Base-by-base conservation (phyloP, 192 early-diverging fungal genomes). In the Chytriomyces hyalinus region DNA sequence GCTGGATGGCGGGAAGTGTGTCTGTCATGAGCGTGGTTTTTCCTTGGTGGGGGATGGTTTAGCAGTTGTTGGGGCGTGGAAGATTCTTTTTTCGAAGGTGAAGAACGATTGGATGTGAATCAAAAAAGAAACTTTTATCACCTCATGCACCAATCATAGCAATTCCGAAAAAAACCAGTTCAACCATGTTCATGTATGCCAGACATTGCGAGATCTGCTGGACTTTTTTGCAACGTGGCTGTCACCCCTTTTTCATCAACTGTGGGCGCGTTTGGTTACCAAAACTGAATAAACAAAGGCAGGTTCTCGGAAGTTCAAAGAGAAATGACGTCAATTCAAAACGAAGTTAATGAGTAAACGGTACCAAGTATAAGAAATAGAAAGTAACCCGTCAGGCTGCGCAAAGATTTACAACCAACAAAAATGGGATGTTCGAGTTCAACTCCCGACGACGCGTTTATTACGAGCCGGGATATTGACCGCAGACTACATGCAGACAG, bases 401-500 rank as follows among this genome's bases (percentile, higher is more conserved):
- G 36, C 36, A 36, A 36, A 36, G 36, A 36, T 36, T 36, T 36
- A 36, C 36, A 36, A 36, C 36, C 36, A 36, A 36, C 36, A 36
- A 36, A 36, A 36, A 36, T 36, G 36, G 36, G 36, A 36, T 36
- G 17, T 22, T 11, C 20, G 26, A 26, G 63, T 28, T 26, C 26
- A 28, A 26, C 10, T 13, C 17, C 11, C n/a, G 26, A 65, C 10
- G 63, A 65, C 11, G 63, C 63, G 13, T n/a, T 13, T 24, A 26
- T 4, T 13, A 26, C 17, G 11, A n/a, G 28, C 63, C 11, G 26
- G 20, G 93, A 93, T 69, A 98, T 98, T 70, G 94, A 98, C 65
- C 90, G 88, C 80, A 90, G 92, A 82, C 83, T 98, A 67, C 90
- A 87, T 77, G 85, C 86, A 47, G 96, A 98, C 73, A 91, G 92